phyloP scores from a whole-genome alignment of 768 basidiomycete species.

The Pleurotus djamor region DNA sequence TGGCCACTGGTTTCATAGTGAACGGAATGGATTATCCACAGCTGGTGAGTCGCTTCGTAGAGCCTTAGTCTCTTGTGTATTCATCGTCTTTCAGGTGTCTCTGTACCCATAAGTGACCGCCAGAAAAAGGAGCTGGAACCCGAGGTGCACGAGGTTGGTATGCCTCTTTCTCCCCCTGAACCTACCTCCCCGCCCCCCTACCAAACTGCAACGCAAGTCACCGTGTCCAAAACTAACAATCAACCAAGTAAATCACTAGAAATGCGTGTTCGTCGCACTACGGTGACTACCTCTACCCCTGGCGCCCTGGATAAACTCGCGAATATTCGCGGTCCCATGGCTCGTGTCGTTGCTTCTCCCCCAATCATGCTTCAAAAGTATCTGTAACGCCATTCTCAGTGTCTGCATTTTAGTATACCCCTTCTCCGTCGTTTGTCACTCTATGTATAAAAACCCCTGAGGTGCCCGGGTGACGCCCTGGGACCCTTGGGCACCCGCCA shows the following conservation, averaged over 20 bases:
- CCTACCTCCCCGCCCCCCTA: neutral
- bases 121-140: slow-evolving; percentile 1
- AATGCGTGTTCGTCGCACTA: slow-evolving; percentile 1
- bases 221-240: neutral
- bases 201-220: neutral
- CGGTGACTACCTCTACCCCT: neutral
- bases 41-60: slow-evolving; percentile 33
- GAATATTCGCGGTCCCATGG: neutral
- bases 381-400: slow-evolving; percentile 2
- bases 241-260: neutral
- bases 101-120: neutral
- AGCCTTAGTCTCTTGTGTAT: neutral
- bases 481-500: no score
- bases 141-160: neutral
- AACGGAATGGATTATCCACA: slow-evolving; percentile 52
- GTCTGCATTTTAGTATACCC: neutral
- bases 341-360: slow-evolving; percentile 2
- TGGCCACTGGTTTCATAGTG: slow-evolving; percentile 65
- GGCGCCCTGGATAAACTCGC: neutral
- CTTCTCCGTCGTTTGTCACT: no score
- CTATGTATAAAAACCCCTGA: no score
- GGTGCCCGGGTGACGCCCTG: no score
- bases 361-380: neutral
- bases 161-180: neutral
- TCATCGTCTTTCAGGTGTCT: neutral